Percentiles rank a stretch among this genome's conserved stretches.
These are phyloP conservation scores for Elaeis oleifera DNA, from an alignment of 202 grass and related monocot species.

Conservation along the genomic window DNA sequence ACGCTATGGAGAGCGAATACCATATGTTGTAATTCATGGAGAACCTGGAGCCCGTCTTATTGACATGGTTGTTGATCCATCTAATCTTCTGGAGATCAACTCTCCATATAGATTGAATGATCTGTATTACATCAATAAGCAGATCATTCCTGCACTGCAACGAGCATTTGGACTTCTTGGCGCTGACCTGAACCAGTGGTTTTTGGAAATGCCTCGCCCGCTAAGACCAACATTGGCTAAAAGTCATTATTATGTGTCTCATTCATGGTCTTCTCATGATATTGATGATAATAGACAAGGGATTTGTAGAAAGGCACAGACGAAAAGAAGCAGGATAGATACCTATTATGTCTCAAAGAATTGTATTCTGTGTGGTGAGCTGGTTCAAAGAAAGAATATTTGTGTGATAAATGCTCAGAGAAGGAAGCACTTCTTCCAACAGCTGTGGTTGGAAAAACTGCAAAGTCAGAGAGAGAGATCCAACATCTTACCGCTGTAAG, in stretches of 20 bases:
- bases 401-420: conserved; percentile 63
- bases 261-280: conserved; percentile 27
- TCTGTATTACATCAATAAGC: conserved; percentile 83
- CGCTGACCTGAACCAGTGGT: conserved; percentile 70
- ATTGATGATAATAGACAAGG: conserved; percentile 24
- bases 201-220: conserved; percentile 63
- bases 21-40: conserved; percentile 84
- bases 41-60: conserved; percentile 84
- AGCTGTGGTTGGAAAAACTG: conserved; percentile 52
- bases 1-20: conserved; percentile 67
- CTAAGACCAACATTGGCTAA: conserved; percentile 30
- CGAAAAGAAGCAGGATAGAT: conserved; percentile 75
- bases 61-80: conserved; percentile 86
- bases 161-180: conserved; percentile 79
- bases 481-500: conserved; percentile 80
- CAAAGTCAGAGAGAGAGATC: conserved; percentile 74
- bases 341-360: conserved; percentile 83
- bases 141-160: conserved; percentile 88
- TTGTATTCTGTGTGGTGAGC: conserved; percentile 56
- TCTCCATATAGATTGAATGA: conserved; percentile 78
- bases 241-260: conserved; percentile 25
- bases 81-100: conserved; percentile 54
- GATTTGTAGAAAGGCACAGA: conserved; percentile 31
- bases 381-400: conserved; percentile 49
- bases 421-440: conserved; percentile 52